phyloP scores from a whole-genome alignment of 768 basidiomycete genomes.

The Lentinula raphanica region DNA sequence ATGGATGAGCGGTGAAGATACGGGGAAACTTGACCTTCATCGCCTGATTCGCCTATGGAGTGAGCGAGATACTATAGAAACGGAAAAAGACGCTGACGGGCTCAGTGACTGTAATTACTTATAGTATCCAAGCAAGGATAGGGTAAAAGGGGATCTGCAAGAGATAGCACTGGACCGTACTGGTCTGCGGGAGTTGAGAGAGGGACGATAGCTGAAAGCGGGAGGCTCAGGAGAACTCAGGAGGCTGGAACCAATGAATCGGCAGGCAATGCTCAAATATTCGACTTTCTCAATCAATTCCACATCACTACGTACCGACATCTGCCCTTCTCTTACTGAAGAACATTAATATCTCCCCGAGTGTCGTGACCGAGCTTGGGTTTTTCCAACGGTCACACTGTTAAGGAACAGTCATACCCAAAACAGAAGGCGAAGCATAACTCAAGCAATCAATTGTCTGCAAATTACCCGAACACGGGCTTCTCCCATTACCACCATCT shows the following conservation, averaged over 20 bases:
- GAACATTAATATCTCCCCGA: neutral
- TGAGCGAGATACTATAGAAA: no score
- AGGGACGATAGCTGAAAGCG: neutral
- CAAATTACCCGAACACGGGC: constrained; percentile 3
- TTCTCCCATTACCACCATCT: constrained; percentile 4
- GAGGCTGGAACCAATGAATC: neutral
- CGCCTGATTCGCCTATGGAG: no score
- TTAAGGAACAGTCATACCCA: neutral
- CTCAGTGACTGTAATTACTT: no score
- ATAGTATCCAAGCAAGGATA: no score
- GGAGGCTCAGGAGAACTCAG: neutral
- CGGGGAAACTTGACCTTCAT: no score
- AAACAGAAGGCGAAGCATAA: neutral
- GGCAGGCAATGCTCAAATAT: neutral
- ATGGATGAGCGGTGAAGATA: no score
- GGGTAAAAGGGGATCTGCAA: no score
- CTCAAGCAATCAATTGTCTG: neutral
- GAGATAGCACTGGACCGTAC: no score
- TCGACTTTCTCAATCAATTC: no score
- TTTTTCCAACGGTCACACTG: neutral
- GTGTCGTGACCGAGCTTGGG: neutral
- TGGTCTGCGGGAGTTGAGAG: no score
- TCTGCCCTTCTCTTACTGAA: neutral
- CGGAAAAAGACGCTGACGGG: no score
- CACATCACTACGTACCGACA: neutral